Percentiles rank a stretch among this genome's conserved stretches.
Conservation (phyloP, 1,284 basidiomycete genomes). For the Malassezia vespertilionis region DNA sequence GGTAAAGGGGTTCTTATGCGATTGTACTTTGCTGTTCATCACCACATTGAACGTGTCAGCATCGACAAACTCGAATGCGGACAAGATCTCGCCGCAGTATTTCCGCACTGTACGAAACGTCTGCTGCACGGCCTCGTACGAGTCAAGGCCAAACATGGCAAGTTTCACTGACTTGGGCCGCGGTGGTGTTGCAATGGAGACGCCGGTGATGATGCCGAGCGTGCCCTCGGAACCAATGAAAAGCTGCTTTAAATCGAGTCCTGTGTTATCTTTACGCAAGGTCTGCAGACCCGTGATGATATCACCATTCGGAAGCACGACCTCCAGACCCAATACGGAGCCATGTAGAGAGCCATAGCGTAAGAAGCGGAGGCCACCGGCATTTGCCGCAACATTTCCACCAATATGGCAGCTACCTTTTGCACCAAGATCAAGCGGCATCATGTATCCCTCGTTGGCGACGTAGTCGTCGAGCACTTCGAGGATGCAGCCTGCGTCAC, state of each 20-base stretch:
- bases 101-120: slow-evolving; percentile 55
- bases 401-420: slow-evolving; percentile 99
- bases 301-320: slow-evolving; percentile 89
- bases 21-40: slow-evolving; percentile 54
- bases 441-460: slow-evolving; percentile 78
- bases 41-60: slow-evolving; percentile 75
- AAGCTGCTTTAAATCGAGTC: slow-evolving; percentile 96
- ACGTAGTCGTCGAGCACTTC: slow-evolving; percentile 79
- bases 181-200: slow-evolving; percentile 87
- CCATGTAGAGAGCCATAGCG: slow-evolving; percentile 94
- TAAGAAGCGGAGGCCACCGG: slow-evolving; percentile 82
- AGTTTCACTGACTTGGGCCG: slow-evolving; percentile 59
- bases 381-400: slow-evolving; percentile 94
- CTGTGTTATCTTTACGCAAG: slow-evolving; percentile 94
- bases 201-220: slow-evolving; percentile 84
- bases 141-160: slow-evolving; percentile 54
- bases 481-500: slow-evolving; percentile 85
- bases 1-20: slow-evolving; percentile 39
- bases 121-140: slow-evolving; percentile 53
- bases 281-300: slow-evolving; percentile 51
- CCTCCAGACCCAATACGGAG: slow-evolving; percentile 89
- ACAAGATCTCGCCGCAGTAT: slow-evolving; percentile 85
- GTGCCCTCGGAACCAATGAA: slow-evolving; percentile 98
- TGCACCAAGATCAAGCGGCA: slow-evolving; percentile 93
- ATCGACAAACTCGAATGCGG: slow-evolving; percentile 96